Evolutionary conservation across 176 grass and related monocot genomes (phyloP).

Genomic region (Hordeum marinum): DNA sequence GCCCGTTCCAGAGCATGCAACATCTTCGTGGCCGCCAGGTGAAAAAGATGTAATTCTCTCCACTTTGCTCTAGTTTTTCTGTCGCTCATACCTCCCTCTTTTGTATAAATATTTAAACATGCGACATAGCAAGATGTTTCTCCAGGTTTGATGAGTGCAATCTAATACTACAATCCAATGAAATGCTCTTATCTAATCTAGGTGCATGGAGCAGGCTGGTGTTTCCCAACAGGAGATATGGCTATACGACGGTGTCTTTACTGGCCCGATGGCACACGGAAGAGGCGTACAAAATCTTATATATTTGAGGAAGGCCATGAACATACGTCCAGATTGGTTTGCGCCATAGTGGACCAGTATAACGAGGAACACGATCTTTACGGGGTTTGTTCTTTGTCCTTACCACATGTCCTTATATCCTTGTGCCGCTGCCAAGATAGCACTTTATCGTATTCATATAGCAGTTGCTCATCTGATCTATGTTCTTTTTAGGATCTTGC

Average conservation of each 20-base stretch:
- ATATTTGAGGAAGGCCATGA: neutral
- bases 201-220: neutral
- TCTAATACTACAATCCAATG: neutral
- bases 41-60: neutral
- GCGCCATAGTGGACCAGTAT: neutral
- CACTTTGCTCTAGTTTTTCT: neutral
- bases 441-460: neutral
- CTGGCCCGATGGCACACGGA: neutral
- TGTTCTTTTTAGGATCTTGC: neutral
- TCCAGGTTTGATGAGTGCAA: neutral
- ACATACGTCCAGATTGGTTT: neutral
- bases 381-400: neutral
- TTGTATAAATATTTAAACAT: neutral
- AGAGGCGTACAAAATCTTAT: neutral
- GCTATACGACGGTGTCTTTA: neutral
- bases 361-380: neutral
- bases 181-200: neutral
- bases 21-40: neutral
- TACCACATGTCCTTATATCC: neutral
- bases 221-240: neutral
- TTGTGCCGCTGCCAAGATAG: neutral
- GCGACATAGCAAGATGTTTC: neutral
- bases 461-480: neutral
- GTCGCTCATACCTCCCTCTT: neutral
- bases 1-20: neutral